Percentiles rank a stretch among this genome's conserved stretches.
Conservation (phyloP, 768 basidiomycete species). For the Pisolithus marmoratus region DNA sequence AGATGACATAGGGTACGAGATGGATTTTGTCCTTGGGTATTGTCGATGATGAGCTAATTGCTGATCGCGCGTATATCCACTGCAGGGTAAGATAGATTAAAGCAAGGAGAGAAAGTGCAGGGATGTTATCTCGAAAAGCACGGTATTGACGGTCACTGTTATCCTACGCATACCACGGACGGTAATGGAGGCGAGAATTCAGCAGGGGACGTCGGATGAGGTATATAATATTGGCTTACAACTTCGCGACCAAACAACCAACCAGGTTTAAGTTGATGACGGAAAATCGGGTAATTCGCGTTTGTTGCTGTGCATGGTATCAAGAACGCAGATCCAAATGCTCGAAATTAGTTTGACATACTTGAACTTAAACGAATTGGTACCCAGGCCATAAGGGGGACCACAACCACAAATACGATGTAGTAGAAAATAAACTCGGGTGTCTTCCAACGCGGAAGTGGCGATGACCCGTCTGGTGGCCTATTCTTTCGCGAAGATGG, state of each 20-base stretch:
- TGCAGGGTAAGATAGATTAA: conserved; percentile 53
- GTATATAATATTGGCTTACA: conserved; percentile 41
- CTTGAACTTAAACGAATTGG: conserved; percentile 68
- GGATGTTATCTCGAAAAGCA: conserved; percentile 76
- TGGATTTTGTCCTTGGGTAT: conserved; percentile 24
- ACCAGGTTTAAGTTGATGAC: conserved; percentile 52
- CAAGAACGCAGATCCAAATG: conserved; percentile 2
- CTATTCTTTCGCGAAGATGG: conserved; percentile 36
- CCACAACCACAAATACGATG: conserved; percentile 47
- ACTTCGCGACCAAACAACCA: conserved; percentile 81
- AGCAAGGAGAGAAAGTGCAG: conserved; percentile 47
- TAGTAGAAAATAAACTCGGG: conserved; percentile 79
- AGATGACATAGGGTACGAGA: conserved; percentile 53
- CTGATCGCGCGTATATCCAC: conserved; percentile 37
- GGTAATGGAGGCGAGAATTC: no score
- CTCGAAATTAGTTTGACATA: conserved; percentile 37
- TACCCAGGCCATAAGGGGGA: conserved; percentile 74
- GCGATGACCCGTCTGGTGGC: conserved; percentile 19
- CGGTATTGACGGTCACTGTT: conserved; percentile 90
- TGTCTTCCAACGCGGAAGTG: conserved; percentile 67
- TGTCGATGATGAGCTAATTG: conserved; percentile 17
- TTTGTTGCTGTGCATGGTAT: conserved; percentile 51
- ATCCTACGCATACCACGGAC: conserved; percentile 77
- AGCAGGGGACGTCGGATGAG: background rate
- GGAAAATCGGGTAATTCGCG: conserved; percentile 66